A percentile compares a stretch with the other conserved stretches of the same genome.
These are phyloP conservation scores for Pisolithus microcarpus DNA, from an alignment of 768 basidiomycete genomes.

Conservation along the genomic window DNA sequence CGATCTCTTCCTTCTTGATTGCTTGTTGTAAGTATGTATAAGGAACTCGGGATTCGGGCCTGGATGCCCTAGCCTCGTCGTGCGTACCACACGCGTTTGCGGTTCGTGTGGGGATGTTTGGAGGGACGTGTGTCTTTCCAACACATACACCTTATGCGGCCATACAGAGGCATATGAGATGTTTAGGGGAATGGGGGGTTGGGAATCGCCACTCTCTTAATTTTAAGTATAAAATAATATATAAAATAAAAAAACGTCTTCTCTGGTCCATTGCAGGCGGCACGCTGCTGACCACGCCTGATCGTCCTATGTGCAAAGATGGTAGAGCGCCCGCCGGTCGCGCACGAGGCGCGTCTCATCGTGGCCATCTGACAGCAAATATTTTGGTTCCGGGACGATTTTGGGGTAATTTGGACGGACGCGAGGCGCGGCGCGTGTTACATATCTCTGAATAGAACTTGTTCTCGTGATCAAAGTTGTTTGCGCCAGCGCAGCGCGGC, in stretches of 20 bases:
- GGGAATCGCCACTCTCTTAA: too few species aligned
- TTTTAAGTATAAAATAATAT: too few species aligned
- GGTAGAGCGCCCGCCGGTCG: background rate
- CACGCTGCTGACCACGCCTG: background rate
- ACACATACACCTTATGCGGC: background rate
- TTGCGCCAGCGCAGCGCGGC: background rate
- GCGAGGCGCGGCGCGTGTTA: background rate
- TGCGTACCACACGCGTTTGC: background rate
- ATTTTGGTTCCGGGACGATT: background rate
- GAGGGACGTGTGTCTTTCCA: background rate
- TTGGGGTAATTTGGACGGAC: background rate
- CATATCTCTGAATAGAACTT: background rate
- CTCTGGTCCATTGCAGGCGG: too few species aligned
- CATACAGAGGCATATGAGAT: background rate
- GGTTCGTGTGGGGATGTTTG: background rate
- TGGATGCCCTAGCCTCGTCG: background rate
- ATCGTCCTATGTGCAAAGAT: background rate
- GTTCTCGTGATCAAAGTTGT: background rate
- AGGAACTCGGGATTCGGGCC: background rate
- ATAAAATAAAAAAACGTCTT: too few species aligned
- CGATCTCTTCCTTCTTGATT: background rate
- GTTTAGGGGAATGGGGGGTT: background rate
- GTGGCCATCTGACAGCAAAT: background rate
- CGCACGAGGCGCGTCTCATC: background rate
- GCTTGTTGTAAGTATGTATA: too few species aligned